These are phyloP conservation scores for Psilocybe tampanensis DNA, from an alignment of 768 basidiomycete genomes.

Conservation along the genomic window DNA sequence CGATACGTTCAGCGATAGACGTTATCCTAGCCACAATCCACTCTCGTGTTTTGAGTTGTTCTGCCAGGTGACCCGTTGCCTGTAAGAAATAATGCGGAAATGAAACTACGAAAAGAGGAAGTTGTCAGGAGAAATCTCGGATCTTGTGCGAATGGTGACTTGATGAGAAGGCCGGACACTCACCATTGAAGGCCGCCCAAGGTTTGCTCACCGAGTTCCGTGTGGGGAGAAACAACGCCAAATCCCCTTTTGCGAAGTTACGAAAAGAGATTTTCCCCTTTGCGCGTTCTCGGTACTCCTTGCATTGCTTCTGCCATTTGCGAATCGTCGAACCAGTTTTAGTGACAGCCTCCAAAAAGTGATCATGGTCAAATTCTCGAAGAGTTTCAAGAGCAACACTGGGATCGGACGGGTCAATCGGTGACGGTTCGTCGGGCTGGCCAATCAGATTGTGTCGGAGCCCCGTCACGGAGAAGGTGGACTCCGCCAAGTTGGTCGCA, in stretches of 20 bases:
- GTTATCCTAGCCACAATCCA: conserved; percentile 96
- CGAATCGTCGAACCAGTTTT: conserved; percentile 87
- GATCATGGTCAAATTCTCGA: conserved; percentile 79
- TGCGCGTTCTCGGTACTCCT: conserved; percentile 92
- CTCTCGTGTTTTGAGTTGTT: conserved; percentile 88
- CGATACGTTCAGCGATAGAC: conserved; percentile 83
- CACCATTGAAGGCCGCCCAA: conserved; percentile 99
- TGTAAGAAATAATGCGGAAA: conserved; percentile 98
- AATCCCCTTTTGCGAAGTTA: conserved; percentile 93
- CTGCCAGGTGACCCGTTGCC: conserved; percentile 82
- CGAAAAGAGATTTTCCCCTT: conserved; percentile 96
- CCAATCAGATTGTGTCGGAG: conserved; percentile 54
- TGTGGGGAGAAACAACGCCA: conserved; percentile 95
- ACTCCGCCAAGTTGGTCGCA: conserved; percentile 48
- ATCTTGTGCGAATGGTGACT: conserved; percentile 11
- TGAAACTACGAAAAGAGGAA: conserved; percentile 59
- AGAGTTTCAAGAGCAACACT: conserved; percentile 68
- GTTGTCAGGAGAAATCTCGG: conserved; percentile 39
- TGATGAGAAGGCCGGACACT: conserved; percentile 21
- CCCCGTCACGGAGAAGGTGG: conserved; percentile 45
- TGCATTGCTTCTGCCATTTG: conserved; percentile 98
- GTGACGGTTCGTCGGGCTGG: conserved; percentile 63
- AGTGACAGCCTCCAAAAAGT: conserved; percentile 79
- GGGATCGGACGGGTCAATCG: conserved; percentile 79
- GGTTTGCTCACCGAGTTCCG: conserved; percentile 91